phyloP scores from a whole-genome alignment of 495 filamentous ascomycete genomes.

The Astrothelium macrocarpum region DNA sequence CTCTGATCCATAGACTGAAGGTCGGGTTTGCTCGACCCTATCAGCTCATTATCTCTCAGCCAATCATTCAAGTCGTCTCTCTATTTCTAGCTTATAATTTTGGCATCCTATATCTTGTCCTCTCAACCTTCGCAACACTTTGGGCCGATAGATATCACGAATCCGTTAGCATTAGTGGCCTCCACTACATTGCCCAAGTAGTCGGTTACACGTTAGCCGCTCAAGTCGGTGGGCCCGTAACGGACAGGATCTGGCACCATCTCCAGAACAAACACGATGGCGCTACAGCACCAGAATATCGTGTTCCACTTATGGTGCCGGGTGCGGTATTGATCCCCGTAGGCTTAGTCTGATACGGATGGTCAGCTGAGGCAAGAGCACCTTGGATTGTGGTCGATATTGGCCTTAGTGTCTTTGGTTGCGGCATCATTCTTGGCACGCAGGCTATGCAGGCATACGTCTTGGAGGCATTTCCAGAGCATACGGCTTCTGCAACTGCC shows the following conservation, averaged over 20 bases:
- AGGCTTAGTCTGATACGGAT: constrained; percentile 32
- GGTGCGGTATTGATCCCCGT: constrained; percentile 23
- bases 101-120: constrained; percentile 70
- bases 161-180: constrained; percentile 20
- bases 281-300: constrained; percentile 23
- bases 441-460: constrained; percentile 12
- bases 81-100: constrained; percentile 68
- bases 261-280: constrained; percentile 7
- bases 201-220: constrained; percentile 12
- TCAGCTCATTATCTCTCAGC: constrained; percentile 19
- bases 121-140: constrained; percentile 57
- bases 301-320: constrained; percentile 20
- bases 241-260: constrained; percentile 6
- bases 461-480: constrained; percentile 11
- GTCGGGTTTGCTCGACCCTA: constrained; percentile 6
- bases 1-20: not conserved
- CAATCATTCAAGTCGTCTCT: constrained; percentile 57
- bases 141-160: constrained; percentile 45
- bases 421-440: constrained; percentile 8
- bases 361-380: constrained; percentile 24
- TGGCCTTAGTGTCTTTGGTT: constrained; percentile 1
- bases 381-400: constrained; percentile 21
- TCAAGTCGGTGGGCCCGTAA: constrained; percentile 10
- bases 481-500: constrained; percentile 11
- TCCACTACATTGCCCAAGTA: constrained; percentile 29